phyloP scores from a whole-genome alignment of 306 rosid species.

The Oxytropis ochrocephala region DNA sequence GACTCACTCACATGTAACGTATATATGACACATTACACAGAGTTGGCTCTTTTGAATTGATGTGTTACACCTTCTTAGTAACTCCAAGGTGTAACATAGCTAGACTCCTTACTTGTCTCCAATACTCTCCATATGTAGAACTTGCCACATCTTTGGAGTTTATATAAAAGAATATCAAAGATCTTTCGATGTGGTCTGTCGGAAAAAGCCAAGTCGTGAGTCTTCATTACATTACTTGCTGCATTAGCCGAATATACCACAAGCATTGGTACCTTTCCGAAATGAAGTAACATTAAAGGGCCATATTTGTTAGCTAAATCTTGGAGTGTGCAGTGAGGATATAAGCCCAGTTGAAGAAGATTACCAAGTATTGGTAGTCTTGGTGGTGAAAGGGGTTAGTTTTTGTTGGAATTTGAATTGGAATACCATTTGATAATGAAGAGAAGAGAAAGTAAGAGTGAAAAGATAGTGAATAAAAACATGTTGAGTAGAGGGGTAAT shows the following conservation, averaged over 20 bases:
- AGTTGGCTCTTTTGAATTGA: no score
- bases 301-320: slow-evolving; percentile 8
- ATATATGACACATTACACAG: no score
- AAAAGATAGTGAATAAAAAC: not conserved
- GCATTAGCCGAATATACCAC: not conserved
- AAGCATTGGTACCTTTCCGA: not conserved
- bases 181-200: slow-evolving; percentile 8
- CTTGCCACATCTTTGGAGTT: not conserved
- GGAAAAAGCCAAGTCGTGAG: slow-evolving; percentile 1
- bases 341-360: not conserved
- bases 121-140: slow-evolving; percentile 12
- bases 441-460: not conserved
- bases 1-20: no score
- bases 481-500: no score
- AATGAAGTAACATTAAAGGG: not conserved
- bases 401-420: not conserved
- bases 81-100: slow-evolving; percentile 13
- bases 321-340: slow-evolving; percentile 2
- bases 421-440: slow-evolving; percentile 12
- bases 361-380: slow-evolving; percentile 1
- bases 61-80: no score
- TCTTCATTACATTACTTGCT: slow-evolving; percentile 9
- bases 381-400: slow-evolving; percentile 22
- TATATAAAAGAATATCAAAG: not conserved
- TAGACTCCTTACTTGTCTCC: slow-evolving; percentile 15